Base-by-base conservation (phyloP, 768 basidiomycete species). In the Naganishia kalamii region DNA sequence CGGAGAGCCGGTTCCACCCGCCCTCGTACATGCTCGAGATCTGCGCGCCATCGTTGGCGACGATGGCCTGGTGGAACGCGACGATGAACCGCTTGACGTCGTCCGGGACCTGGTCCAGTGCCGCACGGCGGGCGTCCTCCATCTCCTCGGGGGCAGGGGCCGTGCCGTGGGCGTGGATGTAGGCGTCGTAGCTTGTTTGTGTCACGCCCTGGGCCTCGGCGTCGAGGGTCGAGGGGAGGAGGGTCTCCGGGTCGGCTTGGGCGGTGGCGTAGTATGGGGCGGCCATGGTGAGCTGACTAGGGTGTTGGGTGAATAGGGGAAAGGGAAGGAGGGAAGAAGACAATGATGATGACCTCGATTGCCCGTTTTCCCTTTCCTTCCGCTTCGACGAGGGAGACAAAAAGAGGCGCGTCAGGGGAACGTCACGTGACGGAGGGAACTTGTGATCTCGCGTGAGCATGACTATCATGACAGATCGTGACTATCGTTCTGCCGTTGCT, bases 1-100 rank as follows among this genome's bases (percentile, higher is more conserved):
- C 90, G 0, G 94, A 96, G 75, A 93, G 86, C 68, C 89, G 87
- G 79, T 92, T 94, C 93, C 93, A 99, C 5, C 92, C 92, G 57
- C 88, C 90, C 80, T 97, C 93, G 74, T 99, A 99, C 59, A 92
- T 90, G 23, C 87, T 83, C 4, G 89, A 90, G 70, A 99, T 94
- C 72, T 92, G 89, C 4, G 86, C 81, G 2, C 96, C 84, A 79
- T 97, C 94, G 77, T 93, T 92, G 47, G 91, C 86, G 57, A 88
- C 81, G 37, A 97, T 89, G 23, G 92, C 88, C 83, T 94, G 86
- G 75, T 94, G 89, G 78, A 98, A 96, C 72, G 90, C 89, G 6
- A 94, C 85, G 73, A 98, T 88, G 81, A 97, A 98, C 89, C 86
- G 85, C 81, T 92, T 93, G 62, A 92, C 92, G 48, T 86, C 86